These are phyloP conservation scores for Durotheca rogersii DNA, from an alignment of 495 filamentous ascomycete species.

Conservation along the genomic window DNA sequence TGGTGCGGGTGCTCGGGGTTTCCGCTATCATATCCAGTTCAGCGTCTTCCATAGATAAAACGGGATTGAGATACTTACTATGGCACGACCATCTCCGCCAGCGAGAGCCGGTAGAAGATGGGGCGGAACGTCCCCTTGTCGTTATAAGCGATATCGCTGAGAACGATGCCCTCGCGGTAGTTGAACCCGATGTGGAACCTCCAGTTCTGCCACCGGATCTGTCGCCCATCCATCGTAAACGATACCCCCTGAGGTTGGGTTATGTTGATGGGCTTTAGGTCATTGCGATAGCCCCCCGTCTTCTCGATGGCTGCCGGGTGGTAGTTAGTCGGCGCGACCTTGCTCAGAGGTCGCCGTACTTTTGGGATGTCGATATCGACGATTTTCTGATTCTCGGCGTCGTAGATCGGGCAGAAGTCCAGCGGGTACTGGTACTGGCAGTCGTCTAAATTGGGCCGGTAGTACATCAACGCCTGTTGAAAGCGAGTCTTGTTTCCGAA, in stretches of 20 bases:
- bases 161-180: slow-evolving; percentile 89
- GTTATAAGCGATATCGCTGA: slow-evolving; percentile 89
- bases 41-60: background rate
- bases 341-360: slow-evolving; percentile 75
- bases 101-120: slow-evolving; percentile 86
- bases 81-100: slow-evolving; percentile 95
- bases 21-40: slow-evolving; percentile 49
- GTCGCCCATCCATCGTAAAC: slow-evolving; percentile 75
- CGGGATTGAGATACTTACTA: slow-evolving; percentile 51
- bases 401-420: slow-evolving; percentile 93
- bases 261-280: slow-evolving; percentile 91
- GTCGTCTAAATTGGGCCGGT: slow-evolving; percentile 81
- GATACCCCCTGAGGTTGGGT: slow-evolving; percentile 94
- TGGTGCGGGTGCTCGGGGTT: slow-evolving; percentile 93
- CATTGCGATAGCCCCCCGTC: slow-evolving; percentile 73
- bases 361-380: slow-evolving; percentile 88
- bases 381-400: slow-evolving; percentile 78
- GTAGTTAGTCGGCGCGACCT: slow-evolving; percentile 75
- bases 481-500: slow-evolving; percentile 78
- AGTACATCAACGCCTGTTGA: slow-evolving; percentile 96
- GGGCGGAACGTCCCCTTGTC: slow-evolving; percentile 80
- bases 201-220: slow-evolving; percentile 95
- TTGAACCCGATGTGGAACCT: slow-evolving; percentile 93
- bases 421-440: slow-evolving; percentile 89
- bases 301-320: slow-evolving; percentile 70